These are phyloP conservation scores for Chaetomium fimeti DNA, from an alignment of 495 filamentous ascomycete genomes.

Conservation along the genomic window DNA sequence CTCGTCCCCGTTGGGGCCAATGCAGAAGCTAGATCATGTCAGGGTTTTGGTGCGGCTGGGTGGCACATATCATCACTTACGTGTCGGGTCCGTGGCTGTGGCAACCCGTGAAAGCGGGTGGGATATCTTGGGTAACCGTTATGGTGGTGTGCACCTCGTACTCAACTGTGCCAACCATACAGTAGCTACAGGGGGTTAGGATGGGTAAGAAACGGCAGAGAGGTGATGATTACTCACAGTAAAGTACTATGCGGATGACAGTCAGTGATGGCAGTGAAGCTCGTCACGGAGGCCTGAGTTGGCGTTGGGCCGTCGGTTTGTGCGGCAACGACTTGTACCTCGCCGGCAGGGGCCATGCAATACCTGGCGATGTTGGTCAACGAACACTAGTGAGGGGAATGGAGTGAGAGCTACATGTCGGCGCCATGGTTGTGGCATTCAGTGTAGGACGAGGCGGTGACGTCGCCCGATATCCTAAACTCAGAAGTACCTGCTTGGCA, in stretches of 20 bases:
- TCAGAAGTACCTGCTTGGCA: slow-evolving; percentile 8
- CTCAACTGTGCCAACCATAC: slow-evolving; percentile 25
- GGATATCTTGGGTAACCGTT: slow-evolving; percentile 26
- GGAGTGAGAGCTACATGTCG: slow-evolving; percentile 15
- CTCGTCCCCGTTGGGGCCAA: slow-evolving; percentile 15
- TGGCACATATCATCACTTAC: neutral
- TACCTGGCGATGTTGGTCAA: slow-evolving; percentile 3
- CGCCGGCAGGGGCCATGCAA: slow-evolving; percentile 15
- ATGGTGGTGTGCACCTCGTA: slow-evolving; percentile 22
- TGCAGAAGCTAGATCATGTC: neutral
- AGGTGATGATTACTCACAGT: slow-evolving; percentile 10
- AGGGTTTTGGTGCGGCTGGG: neutral
- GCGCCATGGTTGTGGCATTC: slow-evolving; percentile 8
- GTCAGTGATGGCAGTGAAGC: slow-evolving; percentile 20
- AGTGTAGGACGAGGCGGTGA: slow-evolving; percentile 20
- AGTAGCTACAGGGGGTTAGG: slow-evolving; percentile 10
- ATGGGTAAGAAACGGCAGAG: too few species aligned
- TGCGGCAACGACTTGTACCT: slow-evolving; percentile 20
- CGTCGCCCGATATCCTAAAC: slow-evolving; percentile 4
- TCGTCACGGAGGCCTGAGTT: slow-evolving; percentile 3
- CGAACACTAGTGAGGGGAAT: neutral
- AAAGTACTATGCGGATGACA: slow-evolving; percentile 23
- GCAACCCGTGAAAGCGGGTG: slow-evolving; percentile 28
- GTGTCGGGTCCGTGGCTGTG: slow-evolving; percentile 16
- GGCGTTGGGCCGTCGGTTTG: slow-evolving; percentile 15